These are phyloP conservation scores for Clarireedia homoeocarpa DNA, from an alignment of 2,329 filamentous ascomycete genomes.

Conservation along the genomic window DNA sequence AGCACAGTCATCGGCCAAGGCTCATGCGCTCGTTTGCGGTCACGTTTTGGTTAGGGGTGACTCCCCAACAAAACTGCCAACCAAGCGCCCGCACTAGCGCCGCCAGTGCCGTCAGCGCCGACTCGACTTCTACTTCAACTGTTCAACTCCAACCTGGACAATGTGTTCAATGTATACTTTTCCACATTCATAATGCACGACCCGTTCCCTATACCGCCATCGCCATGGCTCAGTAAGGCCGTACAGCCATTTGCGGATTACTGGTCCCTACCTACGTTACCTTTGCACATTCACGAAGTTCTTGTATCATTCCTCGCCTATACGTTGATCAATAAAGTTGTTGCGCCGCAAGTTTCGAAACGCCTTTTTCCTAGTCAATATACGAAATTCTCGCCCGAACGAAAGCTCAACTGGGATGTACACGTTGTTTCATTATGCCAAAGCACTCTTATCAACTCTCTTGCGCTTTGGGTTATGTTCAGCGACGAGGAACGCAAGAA, in stretches of 20 bases:
- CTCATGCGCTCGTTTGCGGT: too few relatives aligned
- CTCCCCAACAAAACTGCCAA: too few relatives aligned
- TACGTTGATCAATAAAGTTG: constrained; percentile 54
- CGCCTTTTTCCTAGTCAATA: constrained; percentile 58
- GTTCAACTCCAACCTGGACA: too few relatives aligned
- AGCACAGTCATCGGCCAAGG: neutral
- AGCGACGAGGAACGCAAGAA: constrained; percentile 57
- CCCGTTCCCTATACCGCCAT: constrained; percentile 54
- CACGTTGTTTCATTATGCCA: constrained; percentile 81
- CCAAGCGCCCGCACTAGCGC: too few relatives aligned
- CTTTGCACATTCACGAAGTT: constrained; percentile 72
- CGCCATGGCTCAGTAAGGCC: constrained; percentile 44
- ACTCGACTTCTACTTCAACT: neutral
- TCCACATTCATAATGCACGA: constrained; percentile 36
- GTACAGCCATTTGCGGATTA: constrained; percentile 57
- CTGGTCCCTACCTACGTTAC: constrained; percentile 56
- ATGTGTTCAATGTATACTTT: neutral
- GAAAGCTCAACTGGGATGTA: constrained; percentile 71
- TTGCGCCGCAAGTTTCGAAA: constrained; percentile 61
- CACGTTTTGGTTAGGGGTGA: too few relatives aligned
- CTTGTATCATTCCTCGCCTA: constrained; percentile 59
- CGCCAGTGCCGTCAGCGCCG: too few relatives aligned
- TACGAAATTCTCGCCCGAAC: constrained; percentile 51
- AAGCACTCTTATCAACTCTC: constrained; percentile 59
- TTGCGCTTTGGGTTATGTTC: constrained; percentile 69